Conservation (phyloP, 1,284 basidiomycete species). For the Ustilago tritici region DNA sequence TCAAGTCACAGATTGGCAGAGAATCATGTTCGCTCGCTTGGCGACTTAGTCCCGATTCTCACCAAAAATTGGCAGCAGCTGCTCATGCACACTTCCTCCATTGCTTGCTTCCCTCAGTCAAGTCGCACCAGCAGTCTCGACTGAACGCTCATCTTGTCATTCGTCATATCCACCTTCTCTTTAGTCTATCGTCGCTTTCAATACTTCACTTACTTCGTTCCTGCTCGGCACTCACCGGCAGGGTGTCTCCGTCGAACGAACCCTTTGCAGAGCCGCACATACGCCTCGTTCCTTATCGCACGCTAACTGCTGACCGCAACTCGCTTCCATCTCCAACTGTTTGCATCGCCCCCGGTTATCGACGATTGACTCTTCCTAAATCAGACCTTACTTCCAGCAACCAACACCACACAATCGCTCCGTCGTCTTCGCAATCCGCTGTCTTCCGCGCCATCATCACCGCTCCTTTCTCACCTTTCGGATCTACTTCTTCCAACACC, state of each 20-base stretch:
- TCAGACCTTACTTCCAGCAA: not conserved
- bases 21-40: not conserved
- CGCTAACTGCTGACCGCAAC: not conserved
- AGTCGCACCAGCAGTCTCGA: conserved; percentile 36
- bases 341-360: conserved; percentile 28
- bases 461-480: not conserved
- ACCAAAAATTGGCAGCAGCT: not conserved
- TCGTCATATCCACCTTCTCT: conserved; percentile 37
- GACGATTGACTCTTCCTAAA: conserved; percentile 9
- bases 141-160: conserved; percentile 9
- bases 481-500: not conserved
- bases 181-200: conserved; percentile 1
- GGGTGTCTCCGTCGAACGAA: conserved; percentile 1
- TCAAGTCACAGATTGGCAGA: not conserved
- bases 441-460: conserved; percentile 10
- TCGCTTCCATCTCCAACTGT: not conserved
- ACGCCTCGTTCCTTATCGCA: conserved; percentile 1
- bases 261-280: not conserved
- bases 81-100: not conserved
- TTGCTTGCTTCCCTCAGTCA: not conserved
- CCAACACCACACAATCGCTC: not conserved
- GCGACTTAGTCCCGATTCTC: conserved; percentile 1
- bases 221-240: conserved; percentile 7
- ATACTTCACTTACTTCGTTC: not conserved
- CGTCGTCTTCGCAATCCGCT: not conserved